Percentiles rank a stretch among this genome's conserved stretches.
Evolutionary conservation across 2,329 filamentous ascomycete genomes (phyloP).

Genomic region (Aspergillus carbonarius): DNA sequence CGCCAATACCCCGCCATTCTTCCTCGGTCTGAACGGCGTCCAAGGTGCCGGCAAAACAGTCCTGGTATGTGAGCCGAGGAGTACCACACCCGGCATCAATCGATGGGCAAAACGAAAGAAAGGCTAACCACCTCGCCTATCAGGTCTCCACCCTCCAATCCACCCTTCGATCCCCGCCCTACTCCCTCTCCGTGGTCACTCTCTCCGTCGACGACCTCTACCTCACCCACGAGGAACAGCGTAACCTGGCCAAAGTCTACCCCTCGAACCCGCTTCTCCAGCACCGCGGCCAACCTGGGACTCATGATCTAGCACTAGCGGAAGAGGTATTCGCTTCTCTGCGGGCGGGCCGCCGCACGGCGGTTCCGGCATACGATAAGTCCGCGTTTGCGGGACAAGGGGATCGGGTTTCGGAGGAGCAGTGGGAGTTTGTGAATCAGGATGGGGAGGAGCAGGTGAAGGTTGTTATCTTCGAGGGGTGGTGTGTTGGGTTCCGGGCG

Average conservation of each 20-base stretch:
- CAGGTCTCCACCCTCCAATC: slow-evolving; percentile 63
- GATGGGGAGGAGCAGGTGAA: slow-evolving; percentile 43
- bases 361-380: slow-evolving; percentile 81
- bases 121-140: background rate
- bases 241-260: slow-evolving; percentile 62
- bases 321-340: slow-evolving; percentile 63
- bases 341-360: slow-evolving; percentile 50
- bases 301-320: slow-evolving; percentile 73
- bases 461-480: slow-evolving; percentile 82
- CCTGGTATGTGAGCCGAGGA: slow-evolving; percentile 53
- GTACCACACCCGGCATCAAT: background rate
- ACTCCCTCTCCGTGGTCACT: slow-evolving; percentile 65
- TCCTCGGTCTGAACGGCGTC: slow-evolving; percentile 85
- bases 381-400: slow-evolving; percentile 72
- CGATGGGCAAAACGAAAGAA: background rate
- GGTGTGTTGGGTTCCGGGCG: slow-evolving; percentile 81
- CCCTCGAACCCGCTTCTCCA: slow-evolving; percentile 74
- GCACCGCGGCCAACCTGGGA: slow-evolving; percentile 78
- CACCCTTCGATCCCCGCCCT: slow-evolving; percentile 57
- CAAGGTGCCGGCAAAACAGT: slow-evolving; percentile 94
- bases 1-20: slow-evolving; percentile 61
- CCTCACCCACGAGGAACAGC: slow-evolving; percentile 68
- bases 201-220: slow-evolving; percentile 91
- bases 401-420: slow-evolving; percentile 63
- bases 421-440: slow-evolving; percentile 59